These are phyloP conservation scores for Ehretia macrophylla DNA, from an alignment of 257 asterid genomes.

Conservation along the genomic window DNA sequence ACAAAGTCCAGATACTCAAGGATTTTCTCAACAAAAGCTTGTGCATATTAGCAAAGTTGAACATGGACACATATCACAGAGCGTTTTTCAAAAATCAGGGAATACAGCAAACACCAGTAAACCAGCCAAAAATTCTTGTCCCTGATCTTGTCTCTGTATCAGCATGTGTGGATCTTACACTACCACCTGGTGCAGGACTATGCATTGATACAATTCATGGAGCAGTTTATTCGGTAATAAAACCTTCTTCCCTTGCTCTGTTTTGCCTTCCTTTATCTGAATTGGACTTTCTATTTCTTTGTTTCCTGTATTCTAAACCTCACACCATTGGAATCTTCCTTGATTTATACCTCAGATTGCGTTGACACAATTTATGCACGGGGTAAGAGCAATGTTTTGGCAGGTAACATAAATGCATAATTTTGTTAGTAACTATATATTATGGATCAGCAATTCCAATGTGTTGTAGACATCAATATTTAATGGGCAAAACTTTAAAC, in stretches of 20 bases:
- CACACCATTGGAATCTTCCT: no score
- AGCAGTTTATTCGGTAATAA: conserved; percentile 69
- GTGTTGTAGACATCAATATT: no score
- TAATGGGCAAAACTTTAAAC: no score
- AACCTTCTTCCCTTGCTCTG: background rate
- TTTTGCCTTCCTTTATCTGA: no score
- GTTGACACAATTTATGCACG: conserved; percentile 91
- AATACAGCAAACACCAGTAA: conserved; percentile 32
- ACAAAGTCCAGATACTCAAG: no score
- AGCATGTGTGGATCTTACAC: conserved; percentile 87
- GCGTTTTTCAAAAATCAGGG: conserved; percentile 57
- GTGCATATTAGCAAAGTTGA: conserved; percentile 58
- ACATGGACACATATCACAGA: conserved; percentile 43
- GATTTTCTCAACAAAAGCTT: no score
- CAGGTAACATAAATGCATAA: conserved; percentile 80
- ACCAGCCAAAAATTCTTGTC: conserved; percentile 54
- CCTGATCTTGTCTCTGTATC: conserved; percentile 69
- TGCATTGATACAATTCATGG: conserved; percentile 73
- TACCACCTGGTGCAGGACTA: conserved; percentile 97
- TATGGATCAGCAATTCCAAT: no score
- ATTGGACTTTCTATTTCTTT: background rate
- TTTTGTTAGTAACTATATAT: conserved; percentile 29
- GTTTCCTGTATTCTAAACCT: no score
- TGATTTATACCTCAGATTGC: conserved; percentile 69
- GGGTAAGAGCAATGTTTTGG: conserved; percentile 91